Conservation (phyloP, 352 stramenopile species). For the Globisporangium echinulatum region DNA sequence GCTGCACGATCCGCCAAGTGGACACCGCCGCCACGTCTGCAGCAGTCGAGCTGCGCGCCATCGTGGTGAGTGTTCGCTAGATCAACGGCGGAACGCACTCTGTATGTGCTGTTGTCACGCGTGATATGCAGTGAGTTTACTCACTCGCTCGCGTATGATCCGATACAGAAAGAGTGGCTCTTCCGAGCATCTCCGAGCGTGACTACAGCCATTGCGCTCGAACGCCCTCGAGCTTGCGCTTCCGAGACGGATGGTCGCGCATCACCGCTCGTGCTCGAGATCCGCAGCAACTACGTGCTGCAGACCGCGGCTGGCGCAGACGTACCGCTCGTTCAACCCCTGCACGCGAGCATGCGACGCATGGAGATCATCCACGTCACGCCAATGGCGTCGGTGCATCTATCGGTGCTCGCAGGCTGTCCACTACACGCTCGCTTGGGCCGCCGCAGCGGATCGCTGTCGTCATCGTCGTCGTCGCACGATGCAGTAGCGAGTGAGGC, state of each 20-base stretch:
- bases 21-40: slow-evolving; percentile 17
- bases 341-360: slow-evolving; percentile 18
- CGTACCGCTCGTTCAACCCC: slow-evolving; percentile 2
- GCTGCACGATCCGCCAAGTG: slow-evolving; percentile 21
- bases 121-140: no score
- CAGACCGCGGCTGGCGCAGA: slow-evolving; percentile 4
- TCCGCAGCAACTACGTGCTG: slow-evolving; percentile 22
- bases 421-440: slow-evolving; percentile 19
- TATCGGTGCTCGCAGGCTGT: slow-evolving; percentile 28
- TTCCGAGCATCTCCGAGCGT: slow-evolving; percentile 10
- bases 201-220: background rate
- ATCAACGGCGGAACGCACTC: background rate
- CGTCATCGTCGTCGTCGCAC: background rate
- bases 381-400: slow-evolving; percentile 25
- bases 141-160: background rate
- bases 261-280: slow-evolving; percentile 6
- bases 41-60: slow-evolving; percentile 18
- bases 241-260: background rate
- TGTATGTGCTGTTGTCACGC: background rate
- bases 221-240: no score
- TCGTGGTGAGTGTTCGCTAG: slow-evolving; percentile 22
- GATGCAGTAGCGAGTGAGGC: background rate
- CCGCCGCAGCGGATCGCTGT: no score
- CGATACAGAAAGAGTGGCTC: slow-evolving; percentile 38
- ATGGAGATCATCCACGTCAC: slow-evolving; percentile 28